Evolutionary conservation across 148 eudicot species (phyloP).

Genomic region (Hydrangea macrophylla): DNA sequence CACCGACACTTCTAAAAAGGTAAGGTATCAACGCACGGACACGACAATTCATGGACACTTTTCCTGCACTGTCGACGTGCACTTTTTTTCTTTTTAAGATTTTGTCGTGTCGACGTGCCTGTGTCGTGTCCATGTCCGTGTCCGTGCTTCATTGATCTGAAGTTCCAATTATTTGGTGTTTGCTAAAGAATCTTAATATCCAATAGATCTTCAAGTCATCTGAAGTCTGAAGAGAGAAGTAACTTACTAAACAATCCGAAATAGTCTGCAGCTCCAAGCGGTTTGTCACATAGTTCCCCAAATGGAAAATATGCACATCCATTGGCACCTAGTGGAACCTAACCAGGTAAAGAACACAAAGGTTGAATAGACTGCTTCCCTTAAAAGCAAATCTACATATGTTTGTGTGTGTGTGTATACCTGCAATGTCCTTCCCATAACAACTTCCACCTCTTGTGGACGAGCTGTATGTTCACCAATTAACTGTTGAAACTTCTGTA

Average conservation of each 20-base stretch:
- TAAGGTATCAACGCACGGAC: too few species aligned
- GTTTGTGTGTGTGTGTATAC: too few species aligned
- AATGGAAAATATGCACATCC: constrained; percentile 90
- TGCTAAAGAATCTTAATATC: not conserved
- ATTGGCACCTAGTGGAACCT: constrained; percentile 83
- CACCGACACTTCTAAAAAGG: too few species aligned
- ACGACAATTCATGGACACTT: too few species aligned
- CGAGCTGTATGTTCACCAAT: constrained; percentile 47
- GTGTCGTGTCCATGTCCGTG: too few species aligned
- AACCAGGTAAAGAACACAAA: not conserved
- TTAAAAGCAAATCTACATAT: too few species aligned
- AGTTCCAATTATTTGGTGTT: not conserved
- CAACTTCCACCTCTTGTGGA: constrained; percentile 82
- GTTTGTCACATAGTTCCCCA: constrained; percentile 84
- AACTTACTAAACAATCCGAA: constrained; percentile 86
- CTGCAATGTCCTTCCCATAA: constrained; percentile 88
- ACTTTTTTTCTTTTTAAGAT: too few species aligned
- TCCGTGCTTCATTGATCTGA: not conserved
- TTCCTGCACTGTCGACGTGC: too few species aligned
- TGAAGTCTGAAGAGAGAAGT: constrained; percentile 10
- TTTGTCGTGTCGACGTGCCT: too few species aligned
- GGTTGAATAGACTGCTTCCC: not conserved
- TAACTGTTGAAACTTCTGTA: constrained; percentile 53
- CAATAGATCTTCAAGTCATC: not conserved
- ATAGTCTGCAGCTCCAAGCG: constrained; percentile 95